Evolutionary conservation across 495 filamentous ascomycete species (phyloP).

Genomic region (Xylaria cubensis): DNA sequence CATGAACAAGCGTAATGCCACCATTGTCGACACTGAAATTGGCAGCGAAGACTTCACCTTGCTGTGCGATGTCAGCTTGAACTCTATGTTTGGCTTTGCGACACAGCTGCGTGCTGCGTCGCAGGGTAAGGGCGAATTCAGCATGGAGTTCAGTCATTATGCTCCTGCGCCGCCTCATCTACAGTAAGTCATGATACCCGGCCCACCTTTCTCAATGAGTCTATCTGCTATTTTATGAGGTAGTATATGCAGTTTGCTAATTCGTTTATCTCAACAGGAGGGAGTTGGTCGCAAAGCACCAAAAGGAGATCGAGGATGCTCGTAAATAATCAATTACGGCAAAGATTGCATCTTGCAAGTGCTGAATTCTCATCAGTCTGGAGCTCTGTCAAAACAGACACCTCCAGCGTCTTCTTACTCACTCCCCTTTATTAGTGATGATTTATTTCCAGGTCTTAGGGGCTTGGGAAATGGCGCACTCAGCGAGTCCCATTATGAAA

Average conservation of each 20-base stretch:
- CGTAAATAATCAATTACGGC: conserved; percentile 35
- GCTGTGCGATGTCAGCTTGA: conserved; percentile 87
- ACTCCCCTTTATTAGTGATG: not conserved
- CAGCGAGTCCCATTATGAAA: not conserved
- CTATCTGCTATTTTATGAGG: conserved; percentile 23
- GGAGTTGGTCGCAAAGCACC: conserved; percentile 85
- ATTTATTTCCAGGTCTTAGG: not conserved
- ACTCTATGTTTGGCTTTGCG: conserved; percentile 97
- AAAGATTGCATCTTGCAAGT: not conserved
- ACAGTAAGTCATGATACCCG: conserved; percentile 68
- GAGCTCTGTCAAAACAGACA: not conserved
- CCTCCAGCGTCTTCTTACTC: not conserved
- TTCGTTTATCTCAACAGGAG: conserved; percentile 58
- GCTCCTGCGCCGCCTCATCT: conserved; percentile 83
- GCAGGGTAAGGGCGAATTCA: conserved; percentile 98
- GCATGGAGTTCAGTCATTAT: conserved; percentile 99
- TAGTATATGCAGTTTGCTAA: conserved; percentile 28
- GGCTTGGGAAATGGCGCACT: not conserved
- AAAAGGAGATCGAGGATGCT: conserved; percentile 82
- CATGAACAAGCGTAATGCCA: conserved; percentile 95
- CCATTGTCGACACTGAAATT: conserved; percentile 95
- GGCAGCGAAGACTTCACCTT: conserved; percentile 96
- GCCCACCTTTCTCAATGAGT: not conserved
- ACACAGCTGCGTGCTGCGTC: conserved; percentile 88
- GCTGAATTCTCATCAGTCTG: not conserved